Conservation (phyloP, 1,284 basidiomycete genomes). For the Filobasidium uniguttulatum region DNA sequence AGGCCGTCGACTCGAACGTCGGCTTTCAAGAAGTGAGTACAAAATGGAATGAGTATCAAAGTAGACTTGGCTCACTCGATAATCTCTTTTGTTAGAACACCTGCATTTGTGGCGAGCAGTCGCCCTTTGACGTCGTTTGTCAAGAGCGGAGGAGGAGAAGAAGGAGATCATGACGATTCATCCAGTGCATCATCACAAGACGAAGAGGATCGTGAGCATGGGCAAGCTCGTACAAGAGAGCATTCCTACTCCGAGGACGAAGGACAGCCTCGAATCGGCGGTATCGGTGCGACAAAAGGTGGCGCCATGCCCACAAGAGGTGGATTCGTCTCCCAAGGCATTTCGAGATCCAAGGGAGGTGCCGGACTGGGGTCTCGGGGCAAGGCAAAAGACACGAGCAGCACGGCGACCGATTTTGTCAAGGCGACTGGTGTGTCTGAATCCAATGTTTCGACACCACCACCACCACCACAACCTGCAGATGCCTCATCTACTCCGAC, state of each 20-base stretch:
- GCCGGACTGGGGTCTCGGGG: not conserved
- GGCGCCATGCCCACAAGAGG: not conserved
- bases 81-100: too few relatives aligned
- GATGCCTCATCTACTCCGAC: too few relatives aligned
- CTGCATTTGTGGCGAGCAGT: too few relatives aligned
- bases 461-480: too few relatives aligned
- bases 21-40: too few relatives aligned
- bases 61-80: too few relatives aligned
- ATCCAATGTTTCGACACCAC: too few relatives aligned
- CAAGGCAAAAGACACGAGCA: too few relatives aligned
- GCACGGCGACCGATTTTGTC: too few relatives aligned
- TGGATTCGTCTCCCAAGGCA: not conserved
- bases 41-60: too few relatives aligned
- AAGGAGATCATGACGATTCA: constrained; percentile 1
- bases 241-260: constrained; percentile 20
- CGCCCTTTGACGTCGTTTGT: too few relatives aligned
- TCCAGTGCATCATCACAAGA: constrained; percentile 16
- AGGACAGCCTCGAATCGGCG: constrained; percentile 26
- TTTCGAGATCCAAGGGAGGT: not conserved
- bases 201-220: constrained; percentile 24
- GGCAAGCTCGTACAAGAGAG: constrained; percentile 15
- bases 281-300: constrained; percentile 6
- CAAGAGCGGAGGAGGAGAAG: not conserved
- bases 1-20: constrained; percentile 3
- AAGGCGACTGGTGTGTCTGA: too few relatives aligned